Base-by-base conservation (phyloP, 305 asterid species). In the Fraxinus sp. region DNA sequence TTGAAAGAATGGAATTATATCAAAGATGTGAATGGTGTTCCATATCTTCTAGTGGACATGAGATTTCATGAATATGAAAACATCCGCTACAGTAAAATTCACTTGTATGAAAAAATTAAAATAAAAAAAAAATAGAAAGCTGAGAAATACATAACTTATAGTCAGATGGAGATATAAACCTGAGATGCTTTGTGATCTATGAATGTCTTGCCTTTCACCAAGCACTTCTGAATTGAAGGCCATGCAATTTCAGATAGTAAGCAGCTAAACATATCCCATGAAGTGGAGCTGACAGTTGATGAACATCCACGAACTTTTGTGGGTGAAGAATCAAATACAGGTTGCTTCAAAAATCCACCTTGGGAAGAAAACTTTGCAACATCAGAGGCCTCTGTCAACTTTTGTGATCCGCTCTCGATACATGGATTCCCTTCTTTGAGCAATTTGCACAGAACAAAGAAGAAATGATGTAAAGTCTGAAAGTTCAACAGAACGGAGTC, bases 271-370 rank as follows among this genome's bases (percentile, higher is more conserved):
- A 86, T 90, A 86, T 92, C 90, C 98, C 98, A 92, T 37, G 82
- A 68, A 39, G 87, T 79, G 75, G 92, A 87, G 88, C 91, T 85
- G 87, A 90, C 86, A 86, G 82, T 79, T 84, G 92, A 84, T 26
- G 84, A 82, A 41, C 80, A 83, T 14, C 75, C 81, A 74, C 79
- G 88, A 83, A 86, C 81, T 81, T 90, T 86, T 75, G 84, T 75
- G 82, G 87, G 68, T 79, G 86, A 86, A 81, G 89, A 84, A 87
- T 85, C 90, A 83, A 85, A 89, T 74, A 80, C 84, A 39, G 94
- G 92, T 86, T 91, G 97, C 93, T 85, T 91, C 66, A 95, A 84
- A 91, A 95, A 97, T 88, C 98, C 99, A 83, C 99, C 99, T 86
- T 92, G 94, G 68, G 81, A 84, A 85, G 96, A 92, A 75, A 91